phyloP scores from a whole-genome alignment of 768 basidiomycete species.

The Boletus rubroflammeus region DNA sequence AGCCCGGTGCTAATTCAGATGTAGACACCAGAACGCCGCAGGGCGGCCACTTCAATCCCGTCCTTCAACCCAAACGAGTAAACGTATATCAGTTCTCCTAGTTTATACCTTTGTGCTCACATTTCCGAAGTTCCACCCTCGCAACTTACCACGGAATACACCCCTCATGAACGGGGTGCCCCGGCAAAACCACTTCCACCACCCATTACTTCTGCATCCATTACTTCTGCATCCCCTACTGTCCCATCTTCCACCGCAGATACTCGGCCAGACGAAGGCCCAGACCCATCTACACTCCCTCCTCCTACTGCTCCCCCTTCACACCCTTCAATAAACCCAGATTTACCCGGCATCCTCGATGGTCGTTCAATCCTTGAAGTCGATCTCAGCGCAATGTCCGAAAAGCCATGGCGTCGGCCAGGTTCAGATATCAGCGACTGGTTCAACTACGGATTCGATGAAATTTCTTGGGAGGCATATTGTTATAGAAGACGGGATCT shows the following conservation, averaged over 20 bases:
- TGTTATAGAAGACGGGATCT: constrained; percentile 79
- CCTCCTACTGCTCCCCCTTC: constrained; percentile 70
- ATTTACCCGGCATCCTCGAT: constrained; percentile 60
- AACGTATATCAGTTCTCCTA: constrained; percentile 18
- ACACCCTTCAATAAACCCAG: constrained; percentile 74
- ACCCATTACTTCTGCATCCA: constrained; percentile 19
- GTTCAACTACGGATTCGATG: constrained; percentile 99
- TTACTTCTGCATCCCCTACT: constrained; percentile 21
- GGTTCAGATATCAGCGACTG: constrained; percentile 94
- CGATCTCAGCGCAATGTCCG: constrained; percentile 67
- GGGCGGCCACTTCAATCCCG: constrained; percentile 31
- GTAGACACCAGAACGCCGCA: constrained; percentile 36
- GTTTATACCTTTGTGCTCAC: constrained; percentile 5
- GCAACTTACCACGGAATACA: constrained; percentile 79
- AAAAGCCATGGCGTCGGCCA: constrained; percentile 89
- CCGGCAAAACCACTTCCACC: constrained; percentile 29
- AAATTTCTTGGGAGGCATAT: constrained; percentile 92
- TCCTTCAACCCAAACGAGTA: constrained; percentile 31
- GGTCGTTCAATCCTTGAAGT: constrained; percentile 82
- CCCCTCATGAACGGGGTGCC: constrained; percentile 63
- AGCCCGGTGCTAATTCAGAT: background rate
- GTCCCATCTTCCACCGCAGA: constrained; percentile 20
- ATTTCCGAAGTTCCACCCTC: constrained; percentile 38
- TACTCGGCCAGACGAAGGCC: constrained; percentile 42
- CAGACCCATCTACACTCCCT: constrained; percentile 64